Percentiles rank a stretch among this genome's conserved stretches.
Conservation (phyloP, 2,329 filamentous ascomycete species). For the Talaromyces marneffei region DNA sequence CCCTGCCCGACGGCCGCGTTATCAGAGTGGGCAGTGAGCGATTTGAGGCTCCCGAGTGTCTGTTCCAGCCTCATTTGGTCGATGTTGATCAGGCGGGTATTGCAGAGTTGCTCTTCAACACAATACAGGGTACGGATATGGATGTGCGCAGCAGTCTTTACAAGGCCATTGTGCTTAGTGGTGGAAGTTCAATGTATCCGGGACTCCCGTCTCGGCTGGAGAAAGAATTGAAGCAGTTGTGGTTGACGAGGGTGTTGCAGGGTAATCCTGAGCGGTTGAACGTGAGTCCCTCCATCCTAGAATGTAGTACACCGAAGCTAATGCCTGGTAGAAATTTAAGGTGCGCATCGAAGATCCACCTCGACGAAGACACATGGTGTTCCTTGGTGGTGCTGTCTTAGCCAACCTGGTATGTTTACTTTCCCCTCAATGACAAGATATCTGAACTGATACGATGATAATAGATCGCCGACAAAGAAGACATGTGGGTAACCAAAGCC, state of each 20-base stretch:
- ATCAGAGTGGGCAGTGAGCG: conserved; percentile 95
- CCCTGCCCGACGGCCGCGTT: conserved; percentile 88
- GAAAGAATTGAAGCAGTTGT: conserved; percentile 98
- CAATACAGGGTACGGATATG: conserved; percentile 91
- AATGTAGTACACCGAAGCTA: background rate
- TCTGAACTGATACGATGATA: background rate
- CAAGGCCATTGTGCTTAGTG: conserved; percentile 94
- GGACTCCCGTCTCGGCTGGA: conserved; percentile 89
- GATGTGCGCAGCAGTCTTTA: conserved; percentile 90
- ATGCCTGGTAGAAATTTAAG: conserved; percentile 75
- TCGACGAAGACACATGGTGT: conserved; percentile 97
- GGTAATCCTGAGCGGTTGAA: conserved; percentile 88
- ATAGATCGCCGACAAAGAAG: conserved; percentile 92
- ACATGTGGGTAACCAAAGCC: conserved; percentile 96
- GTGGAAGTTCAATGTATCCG: conserved; percentile 98
- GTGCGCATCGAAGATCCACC: conserved; percentile 98
- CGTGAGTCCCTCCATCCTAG: conserved; percentile 36
- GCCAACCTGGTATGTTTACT: conserved; percentile 71
- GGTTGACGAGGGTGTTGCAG: conserved; percentile 84
- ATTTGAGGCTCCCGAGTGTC: conserved; percentile 94
- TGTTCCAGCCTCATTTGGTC: conserved; percentile 97
- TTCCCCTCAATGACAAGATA: background rate
- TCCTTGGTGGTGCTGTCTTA: conserved; percentile 89
- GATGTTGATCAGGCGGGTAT: conserved; percentile 97
- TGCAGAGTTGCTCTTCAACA: conserved; percentile 97